Evolutionary conservation across 1,139 yeast genomes (phyloP).

Genomic region (Pichia sp.): DNA sequence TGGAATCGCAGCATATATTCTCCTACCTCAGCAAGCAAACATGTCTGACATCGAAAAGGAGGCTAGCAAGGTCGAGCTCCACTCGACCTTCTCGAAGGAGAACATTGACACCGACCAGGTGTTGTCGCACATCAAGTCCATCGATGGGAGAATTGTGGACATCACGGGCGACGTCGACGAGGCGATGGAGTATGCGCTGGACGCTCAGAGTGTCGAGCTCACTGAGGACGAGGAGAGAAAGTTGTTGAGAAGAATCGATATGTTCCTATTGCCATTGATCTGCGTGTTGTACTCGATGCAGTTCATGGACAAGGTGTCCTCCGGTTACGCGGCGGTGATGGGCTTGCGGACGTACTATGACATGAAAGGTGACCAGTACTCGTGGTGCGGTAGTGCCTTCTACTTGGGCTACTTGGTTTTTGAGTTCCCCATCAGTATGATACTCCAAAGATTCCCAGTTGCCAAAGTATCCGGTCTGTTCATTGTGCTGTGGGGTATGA

Average conservation of each 20-base stretch:
- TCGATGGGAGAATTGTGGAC: conserved; percentile 33
- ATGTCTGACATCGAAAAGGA: conserved; percentile 20
- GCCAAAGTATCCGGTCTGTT: conserved; percentile 37
- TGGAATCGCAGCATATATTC: too few species aligned
- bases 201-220: conserved; percentile 27
- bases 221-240: conserved; percentile 31
- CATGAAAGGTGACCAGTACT: conserved; percentile 49
- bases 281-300: conserved; percentile 54
- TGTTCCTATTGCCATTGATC: conserved; percentile 51
- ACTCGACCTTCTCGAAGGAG: conserved; percentile 30
- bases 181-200: conserved; percentile 30
- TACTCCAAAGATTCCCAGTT: conserved; percentile 43
- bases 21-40: too few species aligned
- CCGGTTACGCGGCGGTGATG: conserved; percentile 56
- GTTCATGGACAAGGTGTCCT: conserved; percentile 62
- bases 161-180: conserved; percentile 35
- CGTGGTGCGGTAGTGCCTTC: conserved; percentile 58
- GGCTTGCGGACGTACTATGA: conserved; percentile 43
- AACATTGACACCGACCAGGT: conserved; percentile 31
- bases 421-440: conserved; percentile 42
- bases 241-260: conserved; percentile 51
- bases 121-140: conserved; percentile 34
- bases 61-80: conserved; percentile 6
- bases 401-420: conserved; percentile 50
- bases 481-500: conserved; percentile 46